Evolutionary conservation across 192 early-diverging fungal genomes (phyloP).

Genomic region (Spizellomyces punctatus): DNA sequence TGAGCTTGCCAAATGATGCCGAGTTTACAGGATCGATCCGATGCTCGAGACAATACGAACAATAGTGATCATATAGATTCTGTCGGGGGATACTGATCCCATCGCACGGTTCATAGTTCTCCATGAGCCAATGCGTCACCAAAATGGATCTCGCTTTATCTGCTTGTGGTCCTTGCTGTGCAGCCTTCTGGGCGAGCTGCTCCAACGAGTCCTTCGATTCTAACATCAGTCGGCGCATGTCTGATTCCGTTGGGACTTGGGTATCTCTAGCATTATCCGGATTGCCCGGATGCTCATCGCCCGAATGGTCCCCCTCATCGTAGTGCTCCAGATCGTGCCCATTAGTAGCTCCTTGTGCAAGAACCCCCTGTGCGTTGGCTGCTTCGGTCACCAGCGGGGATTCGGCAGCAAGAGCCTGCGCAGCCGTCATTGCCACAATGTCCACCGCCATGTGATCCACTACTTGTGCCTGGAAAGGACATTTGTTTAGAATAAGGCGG

Average conservation of each 20-base stretch:
- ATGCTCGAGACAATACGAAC: constrained; percentile 33
- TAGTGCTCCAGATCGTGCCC: background rate
- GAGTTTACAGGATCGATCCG: constrained; percentile 51
- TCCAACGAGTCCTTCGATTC: constrained; percentile 33
- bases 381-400: background rate
- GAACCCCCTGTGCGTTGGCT: background rate
- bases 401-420: background rate
- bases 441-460: background rate
- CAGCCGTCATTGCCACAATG: background rate
- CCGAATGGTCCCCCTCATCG: constrained; percentile 22
- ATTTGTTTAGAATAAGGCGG: background rate
- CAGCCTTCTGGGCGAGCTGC: constrained; percentile 27
- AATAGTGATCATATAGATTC: constrained; percentile 53
- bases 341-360: background rate
- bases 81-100: constrained; percentile 47
- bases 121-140: constrained; percentile 37
- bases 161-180: constrained; percentile 23
- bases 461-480: background rate
- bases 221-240: constrained; percentile 27
- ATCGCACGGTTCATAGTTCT: constrained; percentile 44
- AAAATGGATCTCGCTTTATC: constrained; percentile 33
- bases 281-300: constrained; percentile 20
- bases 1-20: constrained; percentile 55
- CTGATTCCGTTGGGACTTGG: constrained; percentile 28
- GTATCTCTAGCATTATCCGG: constrained; percentile 31